Percentiles rank a stretch among this genome's conserved stretches.
These are phyloP conservation scores for Calamus simplicifolius DNA, from an alignment of 176 grass and related monocot species.

Conservation along the genomic window DNA sequence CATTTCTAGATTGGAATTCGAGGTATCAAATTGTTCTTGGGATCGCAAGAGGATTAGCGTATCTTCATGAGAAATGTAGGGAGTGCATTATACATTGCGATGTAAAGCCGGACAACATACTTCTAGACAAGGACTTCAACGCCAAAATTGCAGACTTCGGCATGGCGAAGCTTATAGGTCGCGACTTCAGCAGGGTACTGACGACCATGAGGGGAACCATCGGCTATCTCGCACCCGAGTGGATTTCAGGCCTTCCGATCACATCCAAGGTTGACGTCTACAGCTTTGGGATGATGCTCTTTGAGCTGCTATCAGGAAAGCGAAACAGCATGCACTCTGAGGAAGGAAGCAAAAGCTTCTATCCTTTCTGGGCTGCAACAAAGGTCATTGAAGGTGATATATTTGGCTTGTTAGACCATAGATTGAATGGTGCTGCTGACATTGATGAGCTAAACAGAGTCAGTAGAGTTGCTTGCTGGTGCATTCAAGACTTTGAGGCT, in stretches of 20 bases:
- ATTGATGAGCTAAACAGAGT: constrained; percentile 9
- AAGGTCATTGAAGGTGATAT: background rate
- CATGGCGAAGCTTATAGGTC: constrained; percentile 32
- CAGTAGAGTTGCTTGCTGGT: constrained; percentile 24
- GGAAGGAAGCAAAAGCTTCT: background rate
- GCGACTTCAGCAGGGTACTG: constrained; percentile 28
- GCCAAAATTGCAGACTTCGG: constrained; percentile 38
- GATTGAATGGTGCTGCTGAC: background rate
- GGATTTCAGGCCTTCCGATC: constrained; percentile 20
- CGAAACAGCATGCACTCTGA: constrained; percentile 1
- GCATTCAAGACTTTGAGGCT: constrained; percentile 22
- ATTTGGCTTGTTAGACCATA: constrained; percentile 1
- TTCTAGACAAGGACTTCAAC: constrained; percentile 12
- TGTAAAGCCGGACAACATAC: constrained; percentile 40
- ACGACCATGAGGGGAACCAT: constrained; percentile 33
- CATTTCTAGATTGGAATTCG: constrained; percentile 22
- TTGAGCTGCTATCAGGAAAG: constrained; percentile 25
- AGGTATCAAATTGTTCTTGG: constrained; percentile 27
- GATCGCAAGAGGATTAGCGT: constrained; percentile 20
- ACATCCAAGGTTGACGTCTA: constrained; percentile 27
- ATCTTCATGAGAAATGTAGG: constrained; percentile 32
- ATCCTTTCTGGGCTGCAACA: constrained; percentile 16
- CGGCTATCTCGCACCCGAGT: constrained; percentile 35
- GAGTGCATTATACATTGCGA: constrained; percentile 35
- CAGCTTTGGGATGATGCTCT: constrained; percentile 37